phyloP scores from a whole-genome alignment of 1,284 basidiomycete genomes.

The Pseudomicrostroma phylloplanum region DNA sequence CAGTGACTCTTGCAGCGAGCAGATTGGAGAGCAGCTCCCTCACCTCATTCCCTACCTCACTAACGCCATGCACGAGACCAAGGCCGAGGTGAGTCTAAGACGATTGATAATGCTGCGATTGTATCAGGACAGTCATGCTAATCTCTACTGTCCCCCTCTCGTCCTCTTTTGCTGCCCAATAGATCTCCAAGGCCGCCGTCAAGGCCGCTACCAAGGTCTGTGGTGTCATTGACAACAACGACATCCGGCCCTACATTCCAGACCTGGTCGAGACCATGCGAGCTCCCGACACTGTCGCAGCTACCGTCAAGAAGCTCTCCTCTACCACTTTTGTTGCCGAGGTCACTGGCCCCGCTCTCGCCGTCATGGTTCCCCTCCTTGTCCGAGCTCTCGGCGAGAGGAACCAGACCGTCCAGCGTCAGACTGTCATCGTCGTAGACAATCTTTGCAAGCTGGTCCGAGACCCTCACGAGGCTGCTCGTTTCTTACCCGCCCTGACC shows the following conservation, averaged over 20 bases:
- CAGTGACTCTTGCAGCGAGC: constrained; percentile 64
- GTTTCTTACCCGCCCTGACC: constrained; percentile 79
- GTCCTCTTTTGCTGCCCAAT: constrained; percentile 38
- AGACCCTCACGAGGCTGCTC: constrained; percentile 79
- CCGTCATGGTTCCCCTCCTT: constrained; percentile 88
- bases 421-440: constrained; percentile 80
- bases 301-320: constrained; percentile 91
- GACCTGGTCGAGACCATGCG: constrained; percentile 81
- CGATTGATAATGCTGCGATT: constrained; percentile 4
- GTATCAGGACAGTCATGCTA: neutral
- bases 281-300: constrained; percentile 72
- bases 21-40: constrained; percentile 77
- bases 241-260: constrained; percentile 83
- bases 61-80: constrained; percentile 92
- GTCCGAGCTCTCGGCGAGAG: constrained; percentile 89
- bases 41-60: constrained; percentile 80
- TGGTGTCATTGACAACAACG: constrained; percentile 85
- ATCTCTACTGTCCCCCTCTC: neutral
- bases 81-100: constrained; percentile 66
- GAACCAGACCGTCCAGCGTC: constrained; percentile 66
- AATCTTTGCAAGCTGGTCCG: constrained; percentile 97
- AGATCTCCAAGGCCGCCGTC: constrained; percentile 73
- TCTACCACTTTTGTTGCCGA: constrained; percentile 95
- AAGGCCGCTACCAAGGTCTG: constrained; percentile 93
- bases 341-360: constrained; percentile 89